Conservation (phyloP, 805 yeast species). For the Nakazawaea laoshanensis region DNA sequence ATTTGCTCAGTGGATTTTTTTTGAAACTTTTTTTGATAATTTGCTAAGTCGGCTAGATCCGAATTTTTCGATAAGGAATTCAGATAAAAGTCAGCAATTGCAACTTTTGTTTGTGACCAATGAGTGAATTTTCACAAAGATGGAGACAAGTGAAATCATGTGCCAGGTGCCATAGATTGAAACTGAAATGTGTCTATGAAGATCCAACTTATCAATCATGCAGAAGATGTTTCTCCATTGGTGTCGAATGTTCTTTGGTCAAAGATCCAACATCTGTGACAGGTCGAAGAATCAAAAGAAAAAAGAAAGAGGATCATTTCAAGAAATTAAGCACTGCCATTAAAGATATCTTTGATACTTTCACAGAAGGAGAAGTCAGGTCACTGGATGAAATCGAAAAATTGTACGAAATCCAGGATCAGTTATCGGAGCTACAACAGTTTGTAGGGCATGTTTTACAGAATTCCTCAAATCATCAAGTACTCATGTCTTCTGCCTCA, state of each 20-base stretch:
- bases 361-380: conserved; percentile 1
- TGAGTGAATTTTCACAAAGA: conserved; percentile 32
- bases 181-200: conserved; percentile 43
- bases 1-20: too few species aligned
- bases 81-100: too few species aligned
- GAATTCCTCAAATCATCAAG: conserved; percentile 1
- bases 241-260: conserved; percentile 38
- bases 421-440: conserved; percentile 23
- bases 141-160: conserved; percentile 44
- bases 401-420: conserved; percentile 12
- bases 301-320: conserved; percentile 19
- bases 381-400: conserved; percentile 9
- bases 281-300: conserved; percentile 27
- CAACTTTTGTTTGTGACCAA: too few species aligned
- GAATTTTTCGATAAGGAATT: too few species aligned
- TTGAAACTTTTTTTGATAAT: too few species aligned
- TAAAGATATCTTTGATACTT: conserved; percentile 13
- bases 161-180: conserved; percentile 46
- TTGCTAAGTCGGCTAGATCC: too few species aligned
- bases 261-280: conserved; percentile 39
- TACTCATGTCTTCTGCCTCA: conserved; percentile 16
- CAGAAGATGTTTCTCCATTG: conserved; percentile 34
- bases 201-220: conserved; percentile 36
- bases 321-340: conserved; percentile 19
- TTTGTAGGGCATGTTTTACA: conserved; percentile 20